phyloP scores from a whole-genome alignment of 192 early-diverging fungal species.

The Gigaspora rosea region DNA sequence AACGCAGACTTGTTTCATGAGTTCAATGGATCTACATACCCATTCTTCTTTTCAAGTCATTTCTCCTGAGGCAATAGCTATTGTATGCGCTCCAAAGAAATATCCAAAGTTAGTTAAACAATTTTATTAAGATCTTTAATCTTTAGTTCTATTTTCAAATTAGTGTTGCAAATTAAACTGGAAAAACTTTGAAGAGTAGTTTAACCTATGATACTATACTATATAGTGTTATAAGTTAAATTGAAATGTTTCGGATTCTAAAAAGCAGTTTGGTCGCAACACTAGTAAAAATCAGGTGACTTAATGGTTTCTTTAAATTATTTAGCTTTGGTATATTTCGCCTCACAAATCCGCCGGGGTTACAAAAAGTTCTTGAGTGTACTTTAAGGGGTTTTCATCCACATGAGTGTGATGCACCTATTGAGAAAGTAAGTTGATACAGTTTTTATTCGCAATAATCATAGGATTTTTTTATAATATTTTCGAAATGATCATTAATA shows the following conservation, averaged over 20 bases:
- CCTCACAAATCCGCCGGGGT: constrained; percentile 81
- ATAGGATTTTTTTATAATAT: not conserved
- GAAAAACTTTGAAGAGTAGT: too few species aligned
- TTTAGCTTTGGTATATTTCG: constrained; percentile 78
- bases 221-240: too few species aligned
- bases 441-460: not conserved
- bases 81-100: constrained; percentile 80
- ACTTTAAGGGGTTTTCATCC: constrained; percentile 78
- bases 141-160: too few species aligned
- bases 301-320: not conserved
- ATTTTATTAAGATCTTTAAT: too few species aligned
- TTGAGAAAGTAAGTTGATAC: constrained; percentile 50
- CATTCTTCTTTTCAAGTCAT: constrained; percentile 90
- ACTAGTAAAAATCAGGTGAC: not conserved
- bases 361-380: constrained; percentile 78
- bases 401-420: constrained; percentile 61
- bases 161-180: too few species aligned
- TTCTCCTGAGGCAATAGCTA: constrained; percentile 91
- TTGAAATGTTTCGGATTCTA: not conserved
- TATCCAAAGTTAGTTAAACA: constrained; percentile 53
- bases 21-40: constrained; percentile 89
- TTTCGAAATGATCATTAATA: not conserved
- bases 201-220: too few species aligned
- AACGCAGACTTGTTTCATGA: constrained; percentile 93
- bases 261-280: not conserved